Base-by-base conservation (phyloP, 176 grass and related monocot genomes). In the Pharus latifolius region DNA sequence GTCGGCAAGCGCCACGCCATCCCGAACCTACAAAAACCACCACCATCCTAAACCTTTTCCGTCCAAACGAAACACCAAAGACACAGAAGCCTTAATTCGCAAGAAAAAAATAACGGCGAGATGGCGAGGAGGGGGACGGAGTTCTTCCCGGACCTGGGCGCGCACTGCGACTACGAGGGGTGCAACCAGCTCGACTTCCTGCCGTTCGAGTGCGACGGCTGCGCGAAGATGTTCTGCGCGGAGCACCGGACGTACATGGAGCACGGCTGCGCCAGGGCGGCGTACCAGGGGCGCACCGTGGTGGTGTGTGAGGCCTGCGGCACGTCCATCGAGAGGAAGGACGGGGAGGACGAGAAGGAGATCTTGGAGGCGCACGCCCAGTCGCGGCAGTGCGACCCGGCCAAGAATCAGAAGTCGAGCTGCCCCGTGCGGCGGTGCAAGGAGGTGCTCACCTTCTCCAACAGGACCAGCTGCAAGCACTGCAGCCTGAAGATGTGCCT, bases 161-260 rank as follows among this genome's bases (percentile, higher is more conserved):
- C 74, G 55, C 93, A 97, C 61, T 97, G 93, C 86, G 73, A 92
- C 46, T 47, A 43, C 28, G 44, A 73, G 1, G 89, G 67, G 49
- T 97, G 93, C 86, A 89, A 83, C 63, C 93, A 92, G 49, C 77
- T 97, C 17, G 89, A 92, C 55, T 92, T 96, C 75, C 80, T 96
- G 61, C 93, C 89, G 14, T 96, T 96, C 86, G 67, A 24, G 30
- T 97, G 93, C 61, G 74, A 90, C 69, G 86, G 93, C 27, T 92
- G 93, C 63, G 73, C 74, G 31, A 69, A 53, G 59, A 19, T 72
- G 22, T 91, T 92, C 74, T 96, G 92, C 67, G 49, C 82, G 37
- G 92, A 84, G 34, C 92, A 96, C 70, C 77, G 88, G 18, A 69
- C 76, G 16, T 81, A 82, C 76, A 16, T 26, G 29, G 73, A 19